A percentile compares a stretch with the other conserved stretches of the same genome.
Conservation (phyloP, 768 basidiomycete species). For the Tricholoma sp. region DNA sequence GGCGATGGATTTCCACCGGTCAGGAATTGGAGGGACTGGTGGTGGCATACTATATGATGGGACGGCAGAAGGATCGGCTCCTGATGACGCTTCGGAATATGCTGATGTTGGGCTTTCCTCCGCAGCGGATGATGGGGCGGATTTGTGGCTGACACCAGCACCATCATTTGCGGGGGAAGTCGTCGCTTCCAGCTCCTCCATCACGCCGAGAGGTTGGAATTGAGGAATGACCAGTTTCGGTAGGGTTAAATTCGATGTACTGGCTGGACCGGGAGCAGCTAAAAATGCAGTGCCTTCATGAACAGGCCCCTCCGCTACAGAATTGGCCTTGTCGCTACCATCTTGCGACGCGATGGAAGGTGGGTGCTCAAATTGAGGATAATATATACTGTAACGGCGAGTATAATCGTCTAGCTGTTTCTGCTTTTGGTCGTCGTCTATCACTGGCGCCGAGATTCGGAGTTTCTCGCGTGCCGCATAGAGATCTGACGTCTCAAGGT, state of each 20-base stretch:
- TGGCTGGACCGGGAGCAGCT: neutral
- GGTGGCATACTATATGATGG: neutral
- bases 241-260: neutral
- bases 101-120: conserved; percentile 8
- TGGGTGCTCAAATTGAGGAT: neutral
- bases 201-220: neutral
- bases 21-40: neutral
- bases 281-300: neutral
- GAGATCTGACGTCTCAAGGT: neutral
- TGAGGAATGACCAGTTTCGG: neutral
- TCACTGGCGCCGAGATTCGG: neutral
- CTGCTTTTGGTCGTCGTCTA: neutral
- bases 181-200: neutral
- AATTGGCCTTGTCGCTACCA: neutral
- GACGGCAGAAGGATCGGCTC: neutral
- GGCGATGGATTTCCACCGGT: neutral
- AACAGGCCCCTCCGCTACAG: neutral
- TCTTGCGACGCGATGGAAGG: neutral
- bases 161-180: neutral
- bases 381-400: neutral
- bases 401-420: neutral
- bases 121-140: neutral
- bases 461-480: neutral
- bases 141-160: neutral
- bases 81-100: conserved; percentile 12